Percentiles rank a stretch among this genome's conserved stretches.
These are phyloP conservation scores for Saccharomycopsis oosterbeekiorum DNA, from an alignment of 805 yeast species.

Conservation along the genomic window DNA sequence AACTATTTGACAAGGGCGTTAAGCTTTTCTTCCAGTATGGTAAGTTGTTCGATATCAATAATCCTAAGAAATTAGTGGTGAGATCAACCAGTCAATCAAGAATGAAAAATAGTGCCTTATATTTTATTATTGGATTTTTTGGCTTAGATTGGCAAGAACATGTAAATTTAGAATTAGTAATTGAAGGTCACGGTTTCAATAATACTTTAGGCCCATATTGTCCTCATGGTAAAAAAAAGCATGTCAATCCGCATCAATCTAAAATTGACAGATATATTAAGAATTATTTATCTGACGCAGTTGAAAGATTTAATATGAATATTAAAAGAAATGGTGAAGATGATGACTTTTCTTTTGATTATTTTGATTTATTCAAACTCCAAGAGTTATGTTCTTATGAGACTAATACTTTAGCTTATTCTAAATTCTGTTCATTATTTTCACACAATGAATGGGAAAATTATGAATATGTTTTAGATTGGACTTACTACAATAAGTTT, in stretches of 20 bases:
- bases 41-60: conserved; percentile 8
- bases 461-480: conserved; percentile 50
- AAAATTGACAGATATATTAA: neutral
- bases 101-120: conserved; percentile 36
- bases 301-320: conserved; percentile 3
- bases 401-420: conserved; percentile 55
- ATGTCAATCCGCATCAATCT: neutral
- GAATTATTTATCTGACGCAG: conserved; percentile 3
- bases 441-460: conserved; percentile 57
- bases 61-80: conserved; percentile 12
- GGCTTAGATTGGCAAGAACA: conserved; percentile 24
- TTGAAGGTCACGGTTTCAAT: conserved; percentile 19
- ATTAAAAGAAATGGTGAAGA: neutral
- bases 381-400: conserved; percentile 71
- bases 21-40: conserved; percentile 18
- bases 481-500: conserved; percentile 46
- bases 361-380: conserved; percentile 39
- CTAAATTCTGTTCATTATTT: conserved; percentile 60
- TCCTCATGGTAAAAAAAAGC: conserved; percentile 11
- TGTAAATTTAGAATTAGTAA: conserved; percentile 18
- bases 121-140: conserved; percentile 40
- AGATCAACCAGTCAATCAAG: conserved; percentile 36
- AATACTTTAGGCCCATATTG: conserved; percentile 17
- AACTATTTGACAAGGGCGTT: conserved; percentile 19
- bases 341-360: neutral